phyloP scores from a whole-genome alignment of 1,284 basidiomycete species.

The Wolfiporia cocos region DNA sequence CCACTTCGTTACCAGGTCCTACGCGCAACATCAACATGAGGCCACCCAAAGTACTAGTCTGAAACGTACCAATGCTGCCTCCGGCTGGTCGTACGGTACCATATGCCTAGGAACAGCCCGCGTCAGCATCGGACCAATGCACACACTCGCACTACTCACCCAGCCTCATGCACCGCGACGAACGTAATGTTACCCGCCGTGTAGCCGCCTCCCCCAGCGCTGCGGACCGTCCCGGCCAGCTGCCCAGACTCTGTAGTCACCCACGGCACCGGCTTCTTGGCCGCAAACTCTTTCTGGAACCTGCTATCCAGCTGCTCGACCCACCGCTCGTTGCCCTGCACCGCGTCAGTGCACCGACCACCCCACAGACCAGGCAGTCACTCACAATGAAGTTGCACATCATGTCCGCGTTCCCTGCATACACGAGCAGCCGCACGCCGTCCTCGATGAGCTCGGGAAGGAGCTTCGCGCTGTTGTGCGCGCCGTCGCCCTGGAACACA shows the following conservation, averaged over 20 bases:
- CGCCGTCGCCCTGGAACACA: constrained; percentile 70
- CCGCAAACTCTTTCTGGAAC: constrained; percentile 62
- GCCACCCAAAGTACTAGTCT: too few relatives aligned
- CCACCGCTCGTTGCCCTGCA: constrained; percentile 72
- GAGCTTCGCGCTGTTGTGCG: constrained; percentile 73
- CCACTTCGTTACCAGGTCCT: constrained; percentile 20
- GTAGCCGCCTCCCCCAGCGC: constrained; percentile 52
- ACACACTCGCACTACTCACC: constrained; percentile 35
- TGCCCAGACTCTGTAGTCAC: constrained; percentile 37
- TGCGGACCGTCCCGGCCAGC: constrained; percentile 51
- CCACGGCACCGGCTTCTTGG: constrained; percentile 49
- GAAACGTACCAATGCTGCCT: constrained; percentile 18
- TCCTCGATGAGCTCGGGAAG: constrained; percentile 73
- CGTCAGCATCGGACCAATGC: neutral
- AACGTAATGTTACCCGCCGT: constrained; percentile 75
- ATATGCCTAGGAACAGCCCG: constrained; percentile 18
- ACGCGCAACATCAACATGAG: neutral
- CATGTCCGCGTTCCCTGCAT: constrained; percentile 79
- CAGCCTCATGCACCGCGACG: constrained; percentile 67
- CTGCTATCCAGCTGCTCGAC: constrained; percentile 55
- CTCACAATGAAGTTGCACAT: constrained; percentile 75
- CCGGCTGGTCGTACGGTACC: constrained; percentile 24
- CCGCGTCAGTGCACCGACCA: constrained; percentile 8
- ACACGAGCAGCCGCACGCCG: constrained; percentile 76
- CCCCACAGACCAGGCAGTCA: constrained; percentile 10